phyloP scores from a whole-genome alignment of 164 flowering plant species.

The Aristolochia contorta region DNA sequence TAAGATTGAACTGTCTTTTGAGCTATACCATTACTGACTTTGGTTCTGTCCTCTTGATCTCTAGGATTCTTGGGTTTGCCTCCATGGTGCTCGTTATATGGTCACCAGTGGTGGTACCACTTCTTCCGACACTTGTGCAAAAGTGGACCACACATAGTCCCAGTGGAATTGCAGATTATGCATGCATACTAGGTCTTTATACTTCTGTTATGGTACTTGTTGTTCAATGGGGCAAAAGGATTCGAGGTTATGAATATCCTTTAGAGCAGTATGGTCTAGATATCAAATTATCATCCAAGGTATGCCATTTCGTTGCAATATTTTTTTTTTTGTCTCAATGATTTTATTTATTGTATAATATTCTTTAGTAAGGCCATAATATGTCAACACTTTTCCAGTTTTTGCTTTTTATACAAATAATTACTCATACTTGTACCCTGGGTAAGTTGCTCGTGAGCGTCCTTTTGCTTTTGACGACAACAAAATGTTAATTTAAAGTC shows the following conservation, averaged over 20 bases:
- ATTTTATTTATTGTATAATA: too few species aligned
- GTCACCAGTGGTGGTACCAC: conserved; percentile 82
- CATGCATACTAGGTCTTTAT: conserved; percentile 65
- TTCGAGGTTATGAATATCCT: conserved; percentile 65
- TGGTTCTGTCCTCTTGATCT: conserved; percentile 2
- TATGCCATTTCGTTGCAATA: conserved; percentile 5
- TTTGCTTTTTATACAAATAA: too few species aligned
- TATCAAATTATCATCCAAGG: conserved; percentile 47
- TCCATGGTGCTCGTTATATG: conserved; percentile 83
- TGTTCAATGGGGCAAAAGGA: conserved; percentile 75
- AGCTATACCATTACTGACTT: too few species aligned
- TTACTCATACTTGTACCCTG: too few species aligned
- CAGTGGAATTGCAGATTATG: conserved; percentile 48
- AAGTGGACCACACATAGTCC: conserved; percentile 57
- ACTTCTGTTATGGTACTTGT: conserved; percentile 55
- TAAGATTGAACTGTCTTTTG: too few species aligned
- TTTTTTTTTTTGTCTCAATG: too few species aligned
- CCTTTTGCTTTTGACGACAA: too few species aligned
- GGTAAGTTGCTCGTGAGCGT: too few species aligned
- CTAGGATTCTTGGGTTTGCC: conserved; percentile 64
- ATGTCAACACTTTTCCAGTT: too few species aligned
- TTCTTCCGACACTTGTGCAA: conserved; percentile 74
- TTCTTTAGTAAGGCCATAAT: too few species aligned
- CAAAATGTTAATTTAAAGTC: too few species aligned
- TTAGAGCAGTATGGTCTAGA: conserved; percentile 72